Base-by-base conservation (phyloP, 176 grass and related monocot genomes). In the Ananas comosus region DNA sequence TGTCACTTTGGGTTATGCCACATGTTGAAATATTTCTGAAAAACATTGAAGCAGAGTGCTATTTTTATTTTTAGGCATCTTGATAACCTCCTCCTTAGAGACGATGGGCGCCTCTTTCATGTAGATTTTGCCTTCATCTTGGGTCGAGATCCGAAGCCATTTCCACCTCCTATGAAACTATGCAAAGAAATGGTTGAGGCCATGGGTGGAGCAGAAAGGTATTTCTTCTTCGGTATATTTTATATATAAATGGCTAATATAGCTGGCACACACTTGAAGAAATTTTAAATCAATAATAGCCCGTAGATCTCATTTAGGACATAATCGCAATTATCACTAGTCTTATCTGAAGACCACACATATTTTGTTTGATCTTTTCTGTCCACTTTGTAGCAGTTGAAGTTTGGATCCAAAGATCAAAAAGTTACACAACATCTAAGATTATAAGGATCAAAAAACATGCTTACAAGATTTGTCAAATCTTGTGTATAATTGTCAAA, bases 151-250 rank as follows among this genome's bases (percentile, higher is more conserved):
- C 94, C 94, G 42, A 99, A 99, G 70, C 94, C 94, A 51, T 99
- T 93, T 78, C 94, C 94, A 64, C 90, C 89, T 7, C 94, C 94
- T 19, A 99, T 99, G 94, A 99, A 99, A 86, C 75, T 99, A 63
- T 99, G 94, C 79, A 99, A 99, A 88, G 94, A 99, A 85, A 99
- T 99, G 94, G 94, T 99, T 13, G 94, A 93, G 76, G 94, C 94
- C 53, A 99, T 99, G 94, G 94, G 94, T 78, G 87, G 90, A 65
- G 85, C 94, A 58, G 94, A 99, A 78, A 99, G 94, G 94, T 93
- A 82, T 74, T 64, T 47, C 61, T 42, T 28, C 67, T 61, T 61
- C n/a, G n/a, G 16, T 19, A 18, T 61, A 19, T 61, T 19, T 9
- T 61, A 61, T 3, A 22, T 61, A 19, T 10, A 61, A 61, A 61